A percentile compares a stretch with the other conserved stretches of the same genome.
Evolutionary conservation across 2,329 filamentous ascomycete genomes (phyloP).

Genomic region (Alternaria triticimaculans): DNA sequence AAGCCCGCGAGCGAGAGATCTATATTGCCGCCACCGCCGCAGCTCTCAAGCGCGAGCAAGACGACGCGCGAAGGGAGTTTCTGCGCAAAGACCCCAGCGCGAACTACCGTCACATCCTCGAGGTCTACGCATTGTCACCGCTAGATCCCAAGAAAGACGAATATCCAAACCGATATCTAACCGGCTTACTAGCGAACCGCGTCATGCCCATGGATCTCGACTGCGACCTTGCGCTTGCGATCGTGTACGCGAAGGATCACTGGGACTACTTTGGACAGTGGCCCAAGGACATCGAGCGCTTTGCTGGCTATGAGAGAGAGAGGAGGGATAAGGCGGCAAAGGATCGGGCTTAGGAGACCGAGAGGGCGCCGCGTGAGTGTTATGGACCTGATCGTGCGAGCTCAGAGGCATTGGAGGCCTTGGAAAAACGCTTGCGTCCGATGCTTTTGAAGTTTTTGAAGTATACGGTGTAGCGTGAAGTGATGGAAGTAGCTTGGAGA

Average conservation of each 20-base stretch:
- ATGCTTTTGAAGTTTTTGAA: background rate
- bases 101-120: conserved; percentile 14
- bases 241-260: conserved; percentile 16
- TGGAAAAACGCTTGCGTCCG: background rate
- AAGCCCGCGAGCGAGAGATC: background rate
- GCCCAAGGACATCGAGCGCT: background rate
- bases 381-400: background rate
- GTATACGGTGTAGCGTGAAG: background rate
- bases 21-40: background rate
- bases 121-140: background rate
- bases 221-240: conserved; percentile 14
- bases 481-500: background rate
- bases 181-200: conserved; percentile 15
- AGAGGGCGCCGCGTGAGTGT: background rate
- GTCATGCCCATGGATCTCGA: conserved; percentile 4
- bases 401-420: background rate
- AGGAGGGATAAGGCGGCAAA: background rate
- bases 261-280: conserved; percentile 17
- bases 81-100: conserved; percentile 11
- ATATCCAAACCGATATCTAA: conserved; percentile 3
- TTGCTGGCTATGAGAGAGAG: background rate
- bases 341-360: background rate
- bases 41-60: conserved; percentile 1
- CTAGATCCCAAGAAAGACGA: background rate
- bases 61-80: conserved; percentile 1